These are phyloP conservation scores for Aristolochia contorta DNA, from an alignment of 164 flowering plant species.

Conservation along the genomic window DNA sequence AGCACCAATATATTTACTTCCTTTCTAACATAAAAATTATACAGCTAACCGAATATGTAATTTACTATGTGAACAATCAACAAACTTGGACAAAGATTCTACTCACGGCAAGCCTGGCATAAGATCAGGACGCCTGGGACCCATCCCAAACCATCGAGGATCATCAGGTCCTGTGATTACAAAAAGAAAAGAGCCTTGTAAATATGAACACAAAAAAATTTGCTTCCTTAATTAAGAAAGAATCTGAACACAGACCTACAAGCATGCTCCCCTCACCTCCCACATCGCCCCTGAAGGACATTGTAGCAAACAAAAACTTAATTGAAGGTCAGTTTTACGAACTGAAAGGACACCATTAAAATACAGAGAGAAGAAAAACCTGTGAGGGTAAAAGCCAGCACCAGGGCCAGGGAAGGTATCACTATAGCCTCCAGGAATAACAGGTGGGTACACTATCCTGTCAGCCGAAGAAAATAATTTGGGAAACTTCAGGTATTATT, in stretches of 20 bases:
- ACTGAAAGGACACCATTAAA: not conserved
- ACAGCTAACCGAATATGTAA: not conserved
- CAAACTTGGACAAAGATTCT: too few relatives aligned
- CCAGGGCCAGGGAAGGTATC: slow-evolving; percentile 63
- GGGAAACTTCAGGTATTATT: too few relatives aligned
- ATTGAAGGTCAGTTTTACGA: not conserved
- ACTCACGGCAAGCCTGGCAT: slow-evolving; percentile 50
- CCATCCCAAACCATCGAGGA: slow-evolving; percentile 49
- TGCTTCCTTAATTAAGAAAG: not conserved
- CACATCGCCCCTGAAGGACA: slow-evolving; percentile 37
- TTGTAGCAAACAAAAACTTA: slow-evolving; percentile 1
- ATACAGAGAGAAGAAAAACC: slow-evolving; percentile 21
- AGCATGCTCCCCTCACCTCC: slow-evolving; percentile 53
- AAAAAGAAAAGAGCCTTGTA: not conserved
- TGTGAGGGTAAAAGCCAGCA: slow-evolving; percentile 63
- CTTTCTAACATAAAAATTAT: slow-evolving; percentile 7
- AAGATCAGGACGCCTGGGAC: slow-evolving; percentile 20
- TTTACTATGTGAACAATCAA: not conserved
- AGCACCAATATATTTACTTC: not conserved
- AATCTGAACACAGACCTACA: slow-evolving; percentile 32
- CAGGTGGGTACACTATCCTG: slow-evolving; percentile 26
- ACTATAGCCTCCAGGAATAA: slow-evolving; percentile 36
- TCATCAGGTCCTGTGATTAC: slow-evolving; percentile 55
- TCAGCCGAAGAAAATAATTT: too few relatives aligned
- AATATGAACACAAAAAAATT: not conserved